A percentile compares a stretch with the other conserved stretches of the same genome.
phyloP scores from a whole-genome alignment of 768 basidiomycete genomes.

The Pisolithus sp. region DNA sequence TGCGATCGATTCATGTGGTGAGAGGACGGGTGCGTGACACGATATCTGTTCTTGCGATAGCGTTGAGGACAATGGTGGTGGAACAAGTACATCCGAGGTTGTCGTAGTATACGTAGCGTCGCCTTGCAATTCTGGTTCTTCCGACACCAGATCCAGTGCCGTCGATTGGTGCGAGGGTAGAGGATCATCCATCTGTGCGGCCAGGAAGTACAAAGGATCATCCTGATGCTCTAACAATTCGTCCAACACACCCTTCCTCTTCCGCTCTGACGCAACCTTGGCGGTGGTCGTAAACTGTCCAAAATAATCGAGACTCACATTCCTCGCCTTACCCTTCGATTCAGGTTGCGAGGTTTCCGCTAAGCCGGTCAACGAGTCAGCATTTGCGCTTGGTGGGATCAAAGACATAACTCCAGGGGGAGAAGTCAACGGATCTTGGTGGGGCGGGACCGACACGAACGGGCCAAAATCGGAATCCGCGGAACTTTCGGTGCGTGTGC shows the following conservation, averaged over 20 bases:
- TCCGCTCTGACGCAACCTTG: conserved; percentile 45
- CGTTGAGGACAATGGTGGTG: conserved; percentile 23
- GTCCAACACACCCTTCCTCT: conserved; percentile 48
- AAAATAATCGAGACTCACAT: conserved; percentile 45
- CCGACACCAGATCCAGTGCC: not conserved
- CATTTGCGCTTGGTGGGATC: not conserved
- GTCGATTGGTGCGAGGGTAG: not conserved
- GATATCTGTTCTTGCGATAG: not conserved
- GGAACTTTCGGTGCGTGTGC: conserved; percentile 14
- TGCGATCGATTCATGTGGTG: conserved; percentile 31
- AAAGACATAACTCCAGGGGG: not conserved
- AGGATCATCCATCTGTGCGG: conserved; percentile 6
- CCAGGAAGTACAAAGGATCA: conserved; percentile 61
- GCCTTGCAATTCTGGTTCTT: not conserved
- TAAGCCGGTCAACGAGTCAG: not conserved
- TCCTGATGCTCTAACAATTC: conserved; percentile 63
- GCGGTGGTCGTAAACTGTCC: conserved; percentile 55
- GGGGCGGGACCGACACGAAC: conserved; percentile 50
- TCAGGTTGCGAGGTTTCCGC: not conserved
- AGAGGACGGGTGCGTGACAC: conserved; percentile 23
- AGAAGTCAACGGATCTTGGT: conserved; percentile 44
- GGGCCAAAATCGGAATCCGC: conserved; percentile 53
- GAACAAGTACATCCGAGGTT: not conserved
- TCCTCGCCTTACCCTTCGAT: not conserved
- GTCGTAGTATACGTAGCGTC: not conserved